Percentiles rank a stretch among this genome's conserved stretches.
Conservation (phyloP, 2,329 filamentous ascomycete species). For the Penicillium sp. region DNA sequence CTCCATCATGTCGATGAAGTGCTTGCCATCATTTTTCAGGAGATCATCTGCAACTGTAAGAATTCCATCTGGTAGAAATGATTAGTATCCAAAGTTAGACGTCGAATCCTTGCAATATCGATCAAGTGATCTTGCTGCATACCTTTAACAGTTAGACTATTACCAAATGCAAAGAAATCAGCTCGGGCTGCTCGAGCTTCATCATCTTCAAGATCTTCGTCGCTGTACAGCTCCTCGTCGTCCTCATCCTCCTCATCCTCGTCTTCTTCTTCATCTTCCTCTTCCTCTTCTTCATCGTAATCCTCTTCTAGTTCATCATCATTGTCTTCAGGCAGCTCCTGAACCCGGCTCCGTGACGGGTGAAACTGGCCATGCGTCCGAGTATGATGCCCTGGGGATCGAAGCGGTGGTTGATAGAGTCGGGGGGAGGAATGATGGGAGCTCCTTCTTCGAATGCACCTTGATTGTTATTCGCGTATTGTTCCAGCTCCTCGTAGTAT, state of each 20-base stretch:
- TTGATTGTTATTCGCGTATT: constrained; percentile 86
- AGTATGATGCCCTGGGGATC: constrained; percentile 59
- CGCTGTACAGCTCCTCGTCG: constrained; percentile 66
- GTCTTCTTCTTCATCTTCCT: constrained; percentile 41
- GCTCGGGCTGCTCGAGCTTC: constrained; percentile 62
- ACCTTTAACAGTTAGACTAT: constrained; percentile 93
- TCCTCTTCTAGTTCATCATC: constrained; percentile 55
- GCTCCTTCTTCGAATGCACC: constrained; percentile 59
- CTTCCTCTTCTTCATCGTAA: constrained; percentile 55
- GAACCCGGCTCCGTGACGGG: constrained; percentile 70
- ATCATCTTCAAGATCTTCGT: constrained; percentile 62
- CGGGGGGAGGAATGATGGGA: constrained; percentile 66
- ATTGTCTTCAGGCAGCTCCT: constrained; percentile 57
- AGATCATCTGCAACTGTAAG: constrained; percentile 97
- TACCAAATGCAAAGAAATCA: constrained; percentile 97
- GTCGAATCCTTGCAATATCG: constrained; percentile 17
- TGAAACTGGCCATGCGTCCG: constrained; percentile 56
- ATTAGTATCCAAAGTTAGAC: constrained; percentile 41
- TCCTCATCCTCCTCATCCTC: constrained; percentile 66
- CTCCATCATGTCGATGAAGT: constrained; percentile 99
- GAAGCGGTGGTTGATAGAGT: constrained; percentile 56
- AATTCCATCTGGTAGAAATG: constrained; percentile 69
- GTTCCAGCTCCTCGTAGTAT: constrained; percentile 96
- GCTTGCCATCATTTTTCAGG: constrained; percentile 97
- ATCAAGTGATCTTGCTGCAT: constrained; percentile 25